Base-by-base conservation (phyloP, 805 yeast species). In the Yarrowia divulgata region DNA sequence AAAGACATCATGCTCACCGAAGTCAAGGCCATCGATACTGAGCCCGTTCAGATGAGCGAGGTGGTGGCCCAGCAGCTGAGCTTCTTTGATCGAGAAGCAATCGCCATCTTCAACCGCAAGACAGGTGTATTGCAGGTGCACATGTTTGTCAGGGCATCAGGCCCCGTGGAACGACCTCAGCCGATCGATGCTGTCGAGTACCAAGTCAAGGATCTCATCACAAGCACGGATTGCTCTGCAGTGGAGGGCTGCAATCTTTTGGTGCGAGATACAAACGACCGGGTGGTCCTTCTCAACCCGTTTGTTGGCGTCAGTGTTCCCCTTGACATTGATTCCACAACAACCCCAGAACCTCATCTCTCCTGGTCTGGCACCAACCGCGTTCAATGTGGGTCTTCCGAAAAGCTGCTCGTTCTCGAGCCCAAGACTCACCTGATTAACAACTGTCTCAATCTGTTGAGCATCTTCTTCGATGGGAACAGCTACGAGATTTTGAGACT, bases 1-100 rank as follows among this genome's bases (percentile, higher is more conserved):
- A 90, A 89, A 73, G 97, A 91, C 75, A 83, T 89, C 73, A 87
- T 89, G n/a, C 79, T 91, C 70, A 86, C 93, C 0, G 85, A 84
- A 73, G 77, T 90, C 39, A 50, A 62, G 40, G 37, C 45, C 6
- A 63, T 48, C 1, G 87, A 86, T 18, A 77, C 84, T 0, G 74
- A 79, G 19, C 73, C 73, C 1, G 77, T 81, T 6, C 43, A 49
- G 40, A 32, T 23, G 35, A 19, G n/a, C 12, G 68, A 69, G 8
- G 54, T 69, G 23, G 69, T 66, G n/a, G 70, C 82, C 0, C 75
- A 78, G 62, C 81, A 81, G 9, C 70, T 85, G n/a, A 73, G 75
- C 5, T 85, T 80, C 71, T 83, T 82, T 29, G 85, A 84, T 37
- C 85, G 85, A 72, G 94, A 91, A 74, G 89, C 88, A 0, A 74